Conservation (phyloP, 352 stramenopile species). For the Phytophthora melonis region DNA sequence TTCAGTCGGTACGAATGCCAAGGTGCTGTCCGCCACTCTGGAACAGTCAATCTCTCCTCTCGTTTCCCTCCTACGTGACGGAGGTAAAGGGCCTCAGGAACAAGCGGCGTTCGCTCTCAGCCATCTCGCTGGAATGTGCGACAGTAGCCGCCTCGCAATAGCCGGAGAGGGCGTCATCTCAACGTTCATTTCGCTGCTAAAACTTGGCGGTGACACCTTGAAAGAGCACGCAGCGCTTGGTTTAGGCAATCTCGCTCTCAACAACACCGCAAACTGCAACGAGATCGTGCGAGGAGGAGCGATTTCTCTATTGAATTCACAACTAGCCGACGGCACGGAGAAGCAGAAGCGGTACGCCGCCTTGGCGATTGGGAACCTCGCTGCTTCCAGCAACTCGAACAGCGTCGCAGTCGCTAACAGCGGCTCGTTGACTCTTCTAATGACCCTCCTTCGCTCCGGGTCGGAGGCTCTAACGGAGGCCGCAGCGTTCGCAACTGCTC, state of each 20-base stretch:
- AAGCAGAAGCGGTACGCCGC: neutral
- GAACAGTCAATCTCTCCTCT: constrained; percentile 2
- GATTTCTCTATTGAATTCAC: neutral
- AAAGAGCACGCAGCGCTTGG: constrained; percentile 9
- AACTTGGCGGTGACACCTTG: neutral
- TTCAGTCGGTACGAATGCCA: neutral
- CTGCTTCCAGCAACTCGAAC: neutral
- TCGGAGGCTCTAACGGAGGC: constrained; percentile 7
- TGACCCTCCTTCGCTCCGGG: constrained; percentile 4
- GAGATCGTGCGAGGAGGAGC: constrained; percentile 3
- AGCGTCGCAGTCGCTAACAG: neutral
- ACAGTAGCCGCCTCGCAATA: constrained; percentile 1
- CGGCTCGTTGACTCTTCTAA: neutral
- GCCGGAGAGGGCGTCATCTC: constrained; percentile 3
- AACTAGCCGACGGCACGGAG: neutral
- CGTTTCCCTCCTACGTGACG: neutral
- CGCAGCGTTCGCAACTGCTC: constrained; percentile 6
- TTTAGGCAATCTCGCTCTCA: constrained; percentile 13
- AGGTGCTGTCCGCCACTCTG: neutral
- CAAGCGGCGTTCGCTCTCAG: constrained; percentile 13
- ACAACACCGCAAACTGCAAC: neutral
- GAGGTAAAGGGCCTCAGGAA: neutral
- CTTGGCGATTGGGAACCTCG: neutral
- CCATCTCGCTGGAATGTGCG: constrained; percentile 6
- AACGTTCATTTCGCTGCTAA: constrained; percentile 1